Evolutionary conservation across 1,284 basidiomycete species (phyloP), one percentile per base, ranked within the genome.

Genomic region (Fomitiporia mediterranea): DNA sequence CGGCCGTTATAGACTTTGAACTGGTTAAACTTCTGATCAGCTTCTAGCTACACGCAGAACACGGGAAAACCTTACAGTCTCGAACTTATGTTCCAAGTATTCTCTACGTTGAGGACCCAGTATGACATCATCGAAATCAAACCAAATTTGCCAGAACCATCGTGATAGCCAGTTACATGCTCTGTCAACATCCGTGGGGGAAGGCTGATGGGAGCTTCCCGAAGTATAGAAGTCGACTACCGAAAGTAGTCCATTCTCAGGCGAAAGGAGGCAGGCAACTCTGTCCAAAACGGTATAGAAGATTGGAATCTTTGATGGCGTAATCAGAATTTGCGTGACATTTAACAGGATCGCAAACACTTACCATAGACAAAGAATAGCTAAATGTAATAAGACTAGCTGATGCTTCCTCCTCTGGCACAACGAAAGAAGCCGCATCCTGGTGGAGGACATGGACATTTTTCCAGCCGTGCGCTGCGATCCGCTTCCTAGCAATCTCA

Each of bases 151-250:
- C 86, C 87, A 92, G 74, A 92, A 92, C 83, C 86, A 86, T 9
- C 88, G 79, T 38, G 80, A 80, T 56, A 89, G 71, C 85, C 86
- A 90, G 6, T 81, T 81, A 55, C 86, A 86, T 60, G 86, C 80
- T 53, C 87, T 84, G 62, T 79, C 80, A 7, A 77, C 75, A 0
- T 86, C 86, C 2, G 87, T 88, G 49, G 89, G 87, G 0, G 86
- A 70, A 3, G 79, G 81, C 46, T 70, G 75, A 64, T 74, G 77
- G 28, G 44, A 54, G 13, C 25, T 32, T 58, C 75, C 82, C 1
- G 88, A 84, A 1, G 88, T 88, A 69, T 91, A 92, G 66, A 92
- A 92, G 73, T 92, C 89, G 27, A 81, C 86, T 8, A 91, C 88
- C 38, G 81, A 80, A 28, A 91, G 70, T 2, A 92, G 67, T 42